These are phyloP conservation scores for Spinellus fusiger DNA, from an alignment of 192 early-diverging fungal genomes.

Conservation along the genomic window DNA sequence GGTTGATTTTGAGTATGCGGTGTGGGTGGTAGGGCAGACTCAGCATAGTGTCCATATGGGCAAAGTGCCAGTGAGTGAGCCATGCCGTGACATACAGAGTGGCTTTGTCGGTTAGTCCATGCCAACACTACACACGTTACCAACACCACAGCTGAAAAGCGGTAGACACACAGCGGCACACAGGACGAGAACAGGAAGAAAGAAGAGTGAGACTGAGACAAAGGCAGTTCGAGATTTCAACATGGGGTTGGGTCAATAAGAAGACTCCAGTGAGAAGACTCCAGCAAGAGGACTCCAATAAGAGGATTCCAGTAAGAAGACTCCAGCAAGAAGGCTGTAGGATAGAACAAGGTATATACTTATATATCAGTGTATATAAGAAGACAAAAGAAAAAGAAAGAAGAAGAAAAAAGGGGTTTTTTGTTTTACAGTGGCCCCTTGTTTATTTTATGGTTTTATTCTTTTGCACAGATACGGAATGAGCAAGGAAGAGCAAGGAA, in stretches of 20 bases:
- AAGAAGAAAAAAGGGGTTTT: not conserved
- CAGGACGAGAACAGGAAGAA: conserved; percentile 24
- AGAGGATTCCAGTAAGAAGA: too few relatives aligned
- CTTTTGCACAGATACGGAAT: too few relatives aligned
- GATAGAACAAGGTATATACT: too few relatives aligned
- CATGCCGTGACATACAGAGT: conserved; percentile 30
- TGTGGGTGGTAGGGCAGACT: conserved; percentile 33
- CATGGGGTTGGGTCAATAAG: conserved; percentile 10
- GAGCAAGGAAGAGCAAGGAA: too few relatives aligned
- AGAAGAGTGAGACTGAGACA: conserved; percentile 30
- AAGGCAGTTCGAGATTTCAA: conserved; percentile 28
- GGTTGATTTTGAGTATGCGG: conserved; percentile 35
- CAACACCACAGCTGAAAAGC: conserved; percentile 21
- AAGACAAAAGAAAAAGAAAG: conserved; percentile 5
- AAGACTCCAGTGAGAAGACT: too few relatives aligned
- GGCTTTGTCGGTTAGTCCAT: conserved; percentile 2
- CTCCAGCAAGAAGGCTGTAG: too few relatives aligned
- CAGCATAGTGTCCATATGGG: conserved; percentile 30
- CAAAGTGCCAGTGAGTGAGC: conserved; percentile 15
- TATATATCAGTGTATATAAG: not conserved
- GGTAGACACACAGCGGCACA: conserved; percentile 27
- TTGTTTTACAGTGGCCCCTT: not conserved
- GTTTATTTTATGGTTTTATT: too few relatives aligned
- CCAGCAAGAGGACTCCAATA: too few relatives aligned
- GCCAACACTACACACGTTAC: conserved; percentile 6